These are phyloP conservation scores for Trematosphaeria pertusa DNA, from an alignment of 2,329 filamentous ascomycete species.

Conservation along the genomic window DNA sequence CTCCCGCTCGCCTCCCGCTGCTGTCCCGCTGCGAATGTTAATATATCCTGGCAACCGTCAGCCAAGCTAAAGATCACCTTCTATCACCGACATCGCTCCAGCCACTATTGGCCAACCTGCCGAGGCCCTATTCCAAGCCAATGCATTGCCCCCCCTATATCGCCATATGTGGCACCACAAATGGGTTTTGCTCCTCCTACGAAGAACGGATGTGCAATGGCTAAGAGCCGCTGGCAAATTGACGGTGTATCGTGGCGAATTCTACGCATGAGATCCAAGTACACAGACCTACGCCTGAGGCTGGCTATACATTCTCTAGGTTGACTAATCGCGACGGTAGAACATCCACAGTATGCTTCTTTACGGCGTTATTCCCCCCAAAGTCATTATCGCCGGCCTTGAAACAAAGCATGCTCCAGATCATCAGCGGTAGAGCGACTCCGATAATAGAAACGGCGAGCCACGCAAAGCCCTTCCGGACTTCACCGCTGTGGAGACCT, in stretches of 20 bases:
- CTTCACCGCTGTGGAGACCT: too few relatives aligned
- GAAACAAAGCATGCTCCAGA: too few relatives aligned
- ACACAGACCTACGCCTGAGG: too few relatives aligned
- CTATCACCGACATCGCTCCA: not conserved
- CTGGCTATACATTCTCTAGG: too few relatives aligned
- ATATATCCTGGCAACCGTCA: not conserved
- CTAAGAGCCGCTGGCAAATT: not conserved
- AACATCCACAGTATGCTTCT: too few relatives aligned
- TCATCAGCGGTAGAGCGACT: too few relatives aligned
- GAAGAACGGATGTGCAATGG: not conserved
- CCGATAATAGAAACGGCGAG: too few relatives aligned
- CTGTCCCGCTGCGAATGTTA: not conserved
- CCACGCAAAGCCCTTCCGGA: too few relatives aligned
- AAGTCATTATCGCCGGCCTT: too few relatives aligned
- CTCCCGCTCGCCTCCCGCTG: not conserved
- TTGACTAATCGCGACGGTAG: too few relatives aligned
- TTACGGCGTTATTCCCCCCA: too few relatives aligned
- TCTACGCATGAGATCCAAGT: too few relatives aligned
- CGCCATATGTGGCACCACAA: not conserved
- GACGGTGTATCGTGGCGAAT: not conserved
- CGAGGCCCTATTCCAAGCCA: not conserved
- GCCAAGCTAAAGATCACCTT: not conserved
- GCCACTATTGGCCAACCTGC: not conserved
- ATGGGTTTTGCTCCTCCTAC: not conserved
- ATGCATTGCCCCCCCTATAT: constrained; percentile 1